phyloP scores from a whole-genome alignment of 2,329 filamentous ascomycete genomes.

The Colletotrichum lupini region DNA sequence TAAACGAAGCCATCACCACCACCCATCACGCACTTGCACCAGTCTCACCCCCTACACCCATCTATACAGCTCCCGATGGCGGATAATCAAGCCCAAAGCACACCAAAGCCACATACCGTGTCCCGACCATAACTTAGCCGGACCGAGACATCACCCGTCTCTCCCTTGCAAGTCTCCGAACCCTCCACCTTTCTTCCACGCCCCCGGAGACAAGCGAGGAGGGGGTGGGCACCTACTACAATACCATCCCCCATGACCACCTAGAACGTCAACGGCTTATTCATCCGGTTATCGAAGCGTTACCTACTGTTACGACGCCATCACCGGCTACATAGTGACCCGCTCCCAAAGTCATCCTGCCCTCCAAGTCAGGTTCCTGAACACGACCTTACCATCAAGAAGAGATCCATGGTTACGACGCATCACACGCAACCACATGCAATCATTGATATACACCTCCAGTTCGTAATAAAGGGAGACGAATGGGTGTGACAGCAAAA shows the following conservation, averaged over 20 bases:
- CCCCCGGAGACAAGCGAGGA: background rate
- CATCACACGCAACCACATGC: background rate
- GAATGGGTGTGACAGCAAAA: background rate
- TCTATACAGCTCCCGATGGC: background rate
- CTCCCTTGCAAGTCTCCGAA: background rate
- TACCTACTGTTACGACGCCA: background rate
- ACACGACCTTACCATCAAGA: background rate
- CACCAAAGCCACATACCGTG: background rate
- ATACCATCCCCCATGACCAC: constrained; percentile 5
- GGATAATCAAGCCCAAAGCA: background rate
- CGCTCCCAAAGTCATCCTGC: background rate
- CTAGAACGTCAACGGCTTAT: background rate
- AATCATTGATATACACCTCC: background rate
- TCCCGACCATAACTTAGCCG: background rate
- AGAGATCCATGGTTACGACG: background rate
- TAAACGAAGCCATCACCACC: constrained; percentile 19
- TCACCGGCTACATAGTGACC: background rate
- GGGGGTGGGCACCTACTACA: background rate
- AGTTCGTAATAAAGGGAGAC: background rate
- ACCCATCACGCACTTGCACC: background rate
- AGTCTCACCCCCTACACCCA: background rate
- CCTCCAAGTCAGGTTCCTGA: background rate
- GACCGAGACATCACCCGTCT: background rate
- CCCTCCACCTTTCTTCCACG: background rate
- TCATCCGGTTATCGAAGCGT: constrained; percentile 11